phyloP scores from a whole-genome alignment of 2,329 filamentous ascomycete genomes.

The Cladosporium austrohemisphaericum region DNA sequence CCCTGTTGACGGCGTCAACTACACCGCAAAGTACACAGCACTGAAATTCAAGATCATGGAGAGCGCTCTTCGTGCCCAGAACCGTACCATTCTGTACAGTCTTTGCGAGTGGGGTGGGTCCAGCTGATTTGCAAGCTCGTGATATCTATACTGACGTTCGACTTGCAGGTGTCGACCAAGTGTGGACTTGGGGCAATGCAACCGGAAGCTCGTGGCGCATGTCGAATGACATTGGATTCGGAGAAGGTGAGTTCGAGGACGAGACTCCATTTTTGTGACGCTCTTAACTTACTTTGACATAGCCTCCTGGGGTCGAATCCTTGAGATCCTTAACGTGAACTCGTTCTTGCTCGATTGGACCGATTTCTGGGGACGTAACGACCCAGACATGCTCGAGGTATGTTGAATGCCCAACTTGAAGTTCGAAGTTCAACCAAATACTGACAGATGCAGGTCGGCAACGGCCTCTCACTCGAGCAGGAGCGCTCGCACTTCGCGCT shows the following conservation, averaged over 20 bases:
- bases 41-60: slow-evolving; percentile 22
- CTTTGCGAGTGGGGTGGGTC: slow-evolving; percentile 37
- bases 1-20: slow-evolving; percentile 19
- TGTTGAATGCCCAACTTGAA: neutral
- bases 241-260: neutral
- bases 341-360: slow-evolving; percentile 34
- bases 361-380: slow-evolving; percentile 38
- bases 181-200: slow-evolving; percentile 34
- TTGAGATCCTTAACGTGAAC: slow-evolving; percentile 37
- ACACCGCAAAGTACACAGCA: slow-evolving; percentile 20
- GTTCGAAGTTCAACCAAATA: neutral
- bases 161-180: slow-evolving; percentile 23
- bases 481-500: slow-evolving; percentile 46
- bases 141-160: neutral
- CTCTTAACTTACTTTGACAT: neutral
- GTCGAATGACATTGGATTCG: slow-evolving; percentile 24
- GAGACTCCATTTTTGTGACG: neutral
- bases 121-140: neutral
- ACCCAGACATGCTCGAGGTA: slow-evolving; percentile 38
- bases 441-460: slow-evolving; percentile 30
- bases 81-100: slow-evolving; percentile 35
- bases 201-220: slow-evolving; percentile 36
- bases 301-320: slow-evolving; percentile 22
- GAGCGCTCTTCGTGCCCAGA: slow-evolving; percentile 25
- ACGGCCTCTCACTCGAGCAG: slow-evolving; percentile 39